Evolutionary conservation across 805 yeast genomes (phyloP), one percentile per base, ranked within the genome.

Genomic region (Pichia nakasei): DNA sequence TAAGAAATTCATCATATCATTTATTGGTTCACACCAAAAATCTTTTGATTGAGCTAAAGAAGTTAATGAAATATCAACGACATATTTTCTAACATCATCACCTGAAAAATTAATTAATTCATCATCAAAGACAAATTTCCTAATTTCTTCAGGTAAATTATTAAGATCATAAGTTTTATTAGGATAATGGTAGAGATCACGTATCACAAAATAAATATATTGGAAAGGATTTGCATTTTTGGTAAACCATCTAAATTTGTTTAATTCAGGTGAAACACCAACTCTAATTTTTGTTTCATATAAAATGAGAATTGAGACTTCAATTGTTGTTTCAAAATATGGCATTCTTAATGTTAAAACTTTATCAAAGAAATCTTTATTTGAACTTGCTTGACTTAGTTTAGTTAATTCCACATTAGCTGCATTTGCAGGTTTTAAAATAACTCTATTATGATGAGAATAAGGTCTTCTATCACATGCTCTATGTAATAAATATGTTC

Each of bases 211-310:
- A 37, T 37, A 49, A 6, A 45, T 26, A 41, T 49, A 43, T 36
- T 49, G 50, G 12, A 47, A 36, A n/a, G 52, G 52, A 31, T 44
- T 47, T 3, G 47, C 34, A 33, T 45, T 42, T 45, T 43, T 45
- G 4, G 42, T 38, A 38, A 45, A 49, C 52, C 52, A 49, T 32
- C 34, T 43, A 33, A 41, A 47, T 34, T 46, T 46, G 12, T 13
- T 22, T 18, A 46, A 21, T 32, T 42, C 45, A 12, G 48, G 42
- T 8, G 42, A 32, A 21, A 31, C 11, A 13, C 38, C 35, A 20
- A 41, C 36, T 20, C 44, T 47, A 22, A 38, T 21, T 24, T 43
- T 49, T 5, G 48, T 41, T 33, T 47, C 50, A 41, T 42, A 49
- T 6, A 44, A 31, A 11, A 46, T 22, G 15, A 49, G 36, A 7